Conservation (phyloP, 73 alveolate genomes). For the Tetrahymena thermophila region DNA sequence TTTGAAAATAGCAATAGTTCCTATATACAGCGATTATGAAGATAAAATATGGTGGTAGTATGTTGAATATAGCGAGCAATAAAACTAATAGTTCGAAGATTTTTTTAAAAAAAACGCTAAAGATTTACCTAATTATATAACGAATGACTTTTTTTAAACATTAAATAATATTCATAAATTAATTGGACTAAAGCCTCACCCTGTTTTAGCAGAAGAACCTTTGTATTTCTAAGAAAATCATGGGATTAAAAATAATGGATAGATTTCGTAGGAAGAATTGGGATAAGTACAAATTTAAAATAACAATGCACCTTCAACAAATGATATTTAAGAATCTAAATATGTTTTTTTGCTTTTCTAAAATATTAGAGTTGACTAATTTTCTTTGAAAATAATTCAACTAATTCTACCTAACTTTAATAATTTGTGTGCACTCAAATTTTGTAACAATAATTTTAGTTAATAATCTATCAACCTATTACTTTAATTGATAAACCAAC, state of each 20-base stretch:
- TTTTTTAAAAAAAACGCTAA: background rate
- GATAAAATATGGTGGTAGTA: background rate
- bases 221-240: background rate
- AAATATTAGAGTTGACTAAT: background rate
- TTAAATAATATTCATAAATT: background rate
- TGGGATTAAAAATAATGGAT: background rate
- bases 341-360: background rate
- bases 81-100: background rate
- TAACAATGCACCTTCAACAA: background rate
- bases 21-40: background rate
- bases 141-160: background rate
- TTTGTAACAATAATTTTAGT: background rate
- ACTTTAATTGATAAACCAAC: background rate
- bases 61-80: background rate
- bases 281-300: background rate
- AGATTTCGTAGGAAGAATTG: background rate
- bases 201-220: background rate
- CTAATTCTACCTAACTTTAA: background rate
- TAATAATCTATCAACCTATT: background rate
- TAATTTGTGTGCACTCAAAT: background rate
- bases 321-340: background rate
- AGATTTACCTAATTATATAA: background rate
- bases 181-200: background rate
- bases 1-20: background rate
- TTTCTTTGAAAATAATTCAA: background rate